Conservation (phyloP, 2,329 filamentous ascomycete genomes). For the Aspergillaceae sp. region DNA sequence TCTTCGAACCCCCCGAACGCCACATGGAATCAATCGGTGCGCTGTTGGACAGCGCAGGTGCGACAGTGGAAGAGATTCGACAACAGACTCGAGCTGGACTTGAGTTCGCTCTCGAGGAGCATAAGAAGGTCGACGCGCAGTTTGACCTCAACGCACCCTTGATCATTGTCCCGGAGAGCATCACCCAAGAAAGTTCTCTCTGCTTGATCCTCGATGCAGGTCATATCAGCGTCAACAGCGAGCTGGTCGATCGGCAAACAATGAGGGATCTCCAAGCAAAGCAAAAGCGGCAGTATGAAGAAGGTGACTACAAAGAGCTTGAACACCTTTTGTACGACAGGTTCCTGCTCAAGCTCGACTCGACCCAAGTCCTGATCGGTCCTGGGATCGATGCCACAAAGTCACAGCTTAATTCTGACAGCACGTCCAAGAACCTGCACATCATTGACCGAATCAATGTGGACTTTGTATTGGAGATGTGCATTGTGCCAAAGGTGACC, state of each 20-base stretch:
- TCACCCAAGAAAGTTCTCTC: constrained; percentile 68
- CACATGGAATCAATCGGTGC: constrained; percentile 98
- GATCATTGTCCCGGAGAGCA: constrained; percentile 91
- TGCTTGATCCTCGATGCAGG: constrained; percentile 94
- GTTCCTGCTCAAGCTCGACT: constrained; percentile 84
- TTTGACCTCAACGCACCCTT: constrained; percentile 91
- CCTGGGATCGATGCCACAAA: constrained; percentile 88
- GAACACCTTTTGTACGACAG: constrained; percentile 97
- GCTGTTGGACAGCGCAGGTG: constrained; percentile 88
- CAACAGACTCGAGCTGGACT: constrained; percentile 93
- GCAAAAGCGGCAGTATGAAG: constrained; percentile 76
- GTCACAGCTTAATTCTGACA: constrained; percentile 61
- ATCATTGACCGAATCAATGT: constrained; percentile 96
- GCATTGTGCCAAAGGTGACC: constrained; percentile 90
- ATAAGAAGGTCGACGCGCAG: constrained; percentile 96
- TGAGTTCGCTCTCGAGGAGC: constrained; percentile 92
- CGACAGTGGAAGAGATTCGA: constrained; percentile 86
- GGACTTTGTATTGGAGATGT: constrained; percentile 91
- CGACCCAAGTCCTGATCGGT: constrained; percentile 90
- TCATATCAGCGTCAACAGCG: constrained; percentile 88
- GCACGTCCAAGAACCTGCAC: constrained; percentile 65
- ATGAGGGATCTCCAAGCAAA: constrained; percentile 85
- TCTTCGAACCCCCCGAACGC: constrained; percentile 90
- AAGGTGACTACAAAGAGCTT: constrained; percentile 78
- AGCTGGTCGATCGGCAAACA: constrained; percentile 85